These are phyloP conservation scores for Thraustochytrium striatum DNA, from an alignment of 352 stramenopile species.

Conservation along the genomic window DNA sequence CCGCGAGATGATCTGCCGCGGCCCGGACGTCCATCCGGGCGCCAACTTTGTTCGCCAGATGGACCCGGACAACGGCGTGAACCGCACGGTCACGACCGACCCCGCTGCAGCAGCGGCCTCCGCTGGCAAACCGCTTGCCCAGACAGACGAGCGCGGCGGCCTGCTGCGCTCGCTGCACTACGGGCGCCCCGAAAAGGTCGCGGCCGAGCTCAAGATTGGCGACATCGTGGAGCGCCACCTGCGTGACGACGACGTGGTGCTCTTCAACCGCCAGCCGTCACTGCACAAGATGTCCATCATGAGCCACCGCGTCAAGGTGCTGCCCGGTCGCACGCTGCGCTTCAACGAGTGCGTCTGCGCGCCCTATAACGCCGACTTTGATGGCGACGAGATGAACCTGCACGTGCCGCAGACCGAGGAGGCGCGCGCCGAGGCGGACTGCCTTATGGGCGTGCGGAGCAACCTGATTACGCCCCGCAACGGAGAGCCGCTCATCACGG, in stretches of 20 bases:
- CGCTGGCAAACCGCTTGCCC: not conserved
- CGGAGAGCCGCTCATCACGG: constrained; percentile 93
- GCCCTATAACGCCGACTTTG: constrained; percentile 99
- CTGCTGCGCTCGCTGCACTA: constrained; percentile 72
- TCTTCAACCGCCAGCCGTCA: constrained; percentile 99
- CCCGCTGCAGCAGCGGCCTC: not conserved
- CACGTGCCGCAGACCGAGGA: constrained; percentile 98
- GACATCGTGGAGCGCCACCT: constrained; percentile 99
- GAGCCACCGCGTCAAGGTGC: constrained; percentile 74
- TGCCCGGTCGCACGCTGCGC: constrained; percentile 89
- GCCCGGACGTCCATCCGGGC: constrained; percentile 87
- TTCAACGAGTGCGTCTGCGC: constrained; percentile 99
- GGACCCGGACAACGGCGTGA: constrained; percentile 58
- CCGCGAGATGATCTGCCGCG: constrained; percentile 85
- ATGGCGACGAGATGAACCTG: constrained; percentile 99
- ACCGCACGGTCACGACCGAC: constrained; percentile 58
- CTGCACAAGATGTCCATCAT: constrained; percentile 99
- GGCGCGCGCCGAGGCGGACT: constrained; percentile 88
- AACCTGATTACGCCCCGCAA: constrained; percentile 97
- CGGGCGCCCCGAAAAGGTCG: constrained; percentile 80
- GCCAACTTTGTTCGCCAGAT: constrained; percentile 73
- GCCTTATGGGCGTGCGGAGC: constrained; percentile 94
- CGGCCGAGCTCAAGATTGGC: constrained; percentile 87
- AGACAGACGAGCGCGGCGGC: constrained; percentile 16
- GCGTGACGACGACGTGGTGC: constrained; percentile 95